Conservation (phyloP, 2,329 filamentous ascomycete genomes). For the Teratosphaeria gauchensis region DNA sequence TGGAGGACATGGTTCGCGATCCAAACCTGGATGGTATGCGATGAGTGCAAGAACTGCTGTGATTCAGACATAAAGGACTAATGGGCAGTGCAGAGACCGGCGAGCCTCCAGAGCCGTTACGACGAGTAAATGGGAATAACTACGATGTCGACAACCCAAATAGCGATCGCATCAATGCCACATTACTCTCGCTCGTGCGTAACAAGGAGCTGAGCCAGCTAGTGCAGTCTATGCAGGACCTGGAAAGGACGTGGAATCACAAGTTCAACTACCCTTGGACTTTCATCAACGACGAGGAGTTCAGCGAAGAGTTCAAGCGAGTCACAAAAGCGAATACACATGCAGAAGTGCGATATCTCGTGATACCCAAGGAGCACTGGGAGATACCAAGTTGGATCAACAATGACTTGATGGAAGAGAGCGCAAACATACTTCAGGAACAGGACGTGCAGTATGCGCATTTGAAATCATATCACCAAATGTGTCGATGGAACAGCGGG, state of each 20-base stretch:
- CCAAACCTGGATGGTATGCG: slow-evolving; percentile 75
- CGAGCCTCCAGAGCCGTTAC: slow-evolving; percentile 70
- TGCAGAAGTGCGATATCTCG: slow-evolving; percentile 75
- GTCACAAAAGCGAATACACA: slow-evolving; percentile 75
- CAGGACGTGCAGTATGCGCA: slow-evolving; percentile 83
- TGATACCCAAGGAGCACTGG: slow-evolving; percentile 95
- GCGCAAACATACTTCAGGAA: slow-evolving; percentile 70
- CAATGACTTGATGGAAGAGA: slow-evolving; percentile 73
- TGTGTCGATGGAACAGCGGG: slow-evolving; percentile 98
- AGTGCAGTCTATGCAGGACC: slow-evolving; percentile 77
- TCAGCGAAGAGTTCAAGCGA: slow-evolving; percentile 84
- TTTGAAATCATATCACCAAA: slow-evolving; percentile 89
- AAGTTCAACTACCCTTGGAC: slow-evolving; percentile 99
- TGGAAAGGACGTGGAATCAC: slow-evolving; percentile 91
- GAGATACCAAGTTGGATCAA: slow-evolving; percentile 87
- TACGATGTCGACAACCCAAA: slow-evolving; percentile 68
- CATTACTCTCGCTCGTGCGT: slow-evolving; percentile 79
- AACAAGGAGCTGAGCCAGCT: slow-evolving; percentile 82
- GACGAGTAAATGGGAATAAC: slow-evolving; percentile 57
- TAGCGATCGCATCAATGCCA: slow-evolving; percentile 83
- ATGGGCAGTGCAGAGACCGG: slow-evolving; percentile 52
- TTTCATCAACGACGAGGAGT: slow-evolving; percentile 95
- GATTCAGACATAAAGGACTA: not conserved
- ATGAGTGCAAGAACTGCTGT: slow-evolving; percentile 6
- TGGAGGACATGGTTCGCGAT: slow-evolving; percentile 61